Conservation (phyloP, 1,139 yeast genomes). For the Yamadazyma dendronema region DNA sequence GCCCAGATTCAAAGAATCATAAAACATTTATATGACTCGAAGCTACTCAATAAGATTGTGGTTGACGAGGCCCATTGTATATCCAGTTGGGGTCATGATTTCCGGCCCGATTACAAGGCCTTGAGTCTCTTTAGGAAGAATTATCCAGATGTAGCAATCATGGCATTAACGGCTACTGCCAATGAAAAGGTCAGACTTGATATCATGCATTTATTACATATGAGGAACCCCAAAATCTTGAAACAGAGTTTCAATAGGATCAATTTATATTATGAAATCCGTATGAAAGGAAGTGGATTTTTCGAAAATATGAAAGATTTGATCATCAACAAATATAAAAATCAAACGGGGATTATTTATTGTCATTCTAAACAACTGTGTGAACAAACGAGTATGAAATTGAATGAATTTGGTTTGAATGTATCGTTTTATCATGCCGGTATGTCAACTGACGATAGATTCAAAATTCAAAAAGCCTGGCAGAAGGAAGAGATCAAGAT, state of each 20-base stretch:
- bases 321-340: slow-evolving; percentile 49
- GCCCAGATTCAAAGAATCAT: slow-evolving; percentile 67
- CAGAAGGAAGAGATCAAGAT: slow-evolving; percentile 69
- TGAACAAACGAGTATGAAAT: slow-evolving; percentile 70
- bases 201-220: slow-evolving; percentile 68
- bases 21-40: slow-evolving; percentile 50
- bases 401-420: slow-evolving; percentile 58
- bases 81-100: slow-evolving; percentile 99
- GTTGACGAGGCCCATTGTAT: slow-evolving; percentile 99
- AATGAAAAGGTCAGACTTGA: slow-evolving; percentile 88
- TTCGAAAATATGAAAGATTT: slow-evolving; percentile 61
- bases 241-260: slow-evolving; percentile 88
- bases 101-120: slow-evolving; percentile 91
- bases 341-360: slow-evolving; percentile 84
- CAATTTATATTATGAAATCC: slow-evolving; percentile 77
- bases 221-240: slow-evolving; percentile 54
- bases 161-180: slow-evolving; percentile 98
- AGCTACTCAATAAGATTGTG: slow-evolving; percentile 76
- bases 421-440: slow-evolving; percentile 93
- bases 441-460: slow-evolving; percentile 74
- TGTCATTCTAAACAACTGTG: slow-evolving; percentile 90
- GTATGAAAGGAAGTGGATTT: slow-evolving; percentile 57
- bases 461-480: slow-evolving; percentile 74
- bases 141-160: slow-evolving; percentile 81
- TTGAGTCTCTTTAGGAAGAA: slow-evolving; percentile 68